phyloP scores from a whole-genome alignment of 169 alveolate genomes.

The Eimeria acervulina region DNA sequence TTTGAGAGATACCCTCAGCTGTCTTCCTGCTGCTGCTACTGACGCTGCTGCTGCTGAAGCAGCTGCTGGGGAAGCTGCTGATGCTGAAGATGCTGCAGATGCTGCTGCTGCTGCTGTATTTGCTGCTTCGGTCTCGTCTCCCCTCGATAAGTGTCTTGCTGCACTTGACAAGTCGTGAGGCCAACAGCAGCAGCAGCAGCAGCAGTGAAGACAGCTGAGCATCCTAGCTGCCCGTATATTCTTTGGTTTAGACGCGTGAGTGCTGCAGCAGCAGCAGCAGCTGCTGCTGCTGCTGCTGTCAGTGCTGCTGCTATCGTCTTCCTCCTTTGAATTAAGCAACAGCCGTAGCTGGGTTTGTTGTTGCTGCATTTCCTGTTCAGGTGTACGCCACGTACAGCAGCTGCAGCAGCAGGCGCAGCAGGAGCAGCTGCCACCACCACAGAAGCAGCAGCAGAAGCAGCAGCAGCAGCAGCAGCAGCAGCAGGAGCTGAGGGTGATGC shows the following conservation, averaged over 20 bases:
- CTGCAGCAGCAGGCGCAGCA: background rate
- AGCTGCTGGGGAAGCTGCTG: background rate
- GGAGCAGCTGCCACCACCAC: slow-evolving; percentile 18
- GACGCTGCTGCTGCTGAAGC: too few relatives aligned
- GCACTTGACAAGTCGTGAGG: background rate
- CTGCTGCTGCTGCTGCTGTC: slow-evolving; percentile 4
- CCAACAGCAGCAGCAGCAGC: slow-evolving; percentile 17
- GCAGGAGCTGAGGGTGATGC: background rate
- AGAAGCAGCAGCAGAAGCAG: slow-evolving; percentile 42
- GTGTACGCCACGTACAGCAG: background rate
- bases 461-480: slow-evolving; percentile 5
- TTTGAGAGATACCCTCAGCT: slow-evolving; percentile 49
- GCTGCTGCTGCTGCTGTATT: too few relatives aligned
- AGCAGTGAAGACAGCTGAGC: slow-evolving; percentile 8
- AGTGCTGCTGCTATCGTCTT: background rate
- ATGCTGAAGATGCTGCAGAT: too few relatives aligned
- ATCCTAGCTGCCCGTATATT: background rate
- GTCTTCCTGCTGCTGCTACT: slow-evolving; percentile 1
- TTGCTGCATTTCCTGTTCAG: background rate
- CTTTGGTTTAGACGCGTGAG: background rate
- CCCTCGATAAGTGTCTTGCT: background rate
- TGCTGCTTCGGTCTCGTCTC: background rate
- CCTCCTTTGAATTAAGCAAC: background rate
- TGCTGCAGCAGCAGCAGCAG: background rate
- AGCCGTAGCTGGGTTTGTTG: background rate